phyloP scores from a whole-genome alignment of 2,329 filamentous ascomycete species.

The Dothiorella sarmentorum region DNA sequence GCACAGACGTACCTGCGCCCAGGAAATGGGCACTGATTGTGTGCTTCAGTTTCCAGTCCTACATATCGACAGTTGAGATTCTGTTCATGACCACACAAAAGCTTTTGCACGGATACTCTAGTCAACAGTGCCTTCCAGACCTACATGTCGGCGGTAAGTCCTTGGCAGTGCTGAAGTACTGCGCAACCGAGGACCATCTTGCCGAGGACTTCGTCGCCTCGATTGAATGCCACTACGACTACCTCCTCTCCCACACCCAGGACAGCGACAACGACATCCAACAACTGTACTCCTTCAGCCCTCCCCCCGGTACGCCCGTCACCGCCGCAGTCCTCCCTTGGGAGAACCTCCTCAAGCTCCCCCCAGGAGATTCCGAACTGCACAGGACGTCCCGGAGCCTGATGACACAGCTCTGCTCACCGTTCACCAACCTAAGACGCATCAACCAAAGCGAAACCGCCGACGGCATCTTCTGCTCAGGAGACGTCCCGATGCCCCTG shows the following conservation, averaged over 20 bases:
- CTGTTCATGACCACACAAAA: constrained; percentile 22
- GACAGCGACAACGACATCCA: neutral
- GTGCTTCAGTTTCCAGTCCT: constrained; percentile 20
- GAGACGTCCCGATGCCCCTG: neutral
- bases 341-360: constrained; percentile 21
- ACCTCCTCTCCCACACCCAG: neutral
- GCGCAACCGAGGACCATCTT: constrained; percentile 14
- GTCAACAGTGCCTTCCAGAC: constrained; percentile 10
- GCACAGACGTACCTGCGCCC: neutral
- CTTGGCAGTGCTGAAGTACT: constrained; percentile 18
- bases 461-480: neutral
- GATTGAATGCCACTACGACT: constrained; percentile 13
- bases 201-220: neutral
- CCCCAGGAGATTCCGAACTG: constrained; percentile 19
- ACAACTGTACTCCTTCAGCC: neutral
- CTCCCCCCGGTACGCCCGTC: neutral
- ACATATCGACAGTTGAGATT: constrained; percentile 22
- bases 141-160: constrained; percentile 18
- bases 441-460: neutral
- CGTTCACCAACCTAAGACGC: constrained; percentile 12
- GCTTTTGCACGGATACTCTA: constrained; percentile 16
- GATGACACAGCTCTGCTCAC: constrained; percentile 21
- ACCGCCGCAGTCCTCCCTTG: neutral
- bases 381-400: constrained; percentile 21
- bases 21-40: neutral